A percentile compares a stretch with the other conserved stretches of the same genome.
phyloP scores from a whole-genome alignment of 192 early-diverging fungal species.

The Coemansia sp. region DNA sequence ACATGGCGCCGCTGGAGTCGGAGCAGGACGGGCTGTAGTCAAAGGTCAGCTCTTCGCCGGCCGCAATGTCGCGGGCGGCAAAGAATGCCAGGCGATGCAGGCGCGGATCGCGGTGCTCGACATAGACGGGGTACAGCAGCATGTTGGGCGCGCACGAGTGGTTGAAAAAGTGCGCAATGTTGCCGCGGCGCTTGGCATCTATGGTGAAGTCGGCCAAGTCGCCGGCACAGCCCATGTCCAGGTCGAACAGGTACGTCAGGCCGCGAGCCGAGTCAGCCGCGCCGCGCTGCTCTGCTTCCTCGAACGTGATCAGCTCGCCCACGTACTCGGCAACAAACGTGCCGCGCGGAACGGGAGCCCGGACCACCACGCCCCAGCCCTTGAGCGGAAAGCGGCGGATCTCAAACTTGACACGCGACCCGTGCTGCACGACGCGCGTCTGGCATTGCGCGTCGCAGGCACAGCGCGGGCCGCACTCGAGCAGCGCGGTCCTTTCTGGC shows the following conservation, averaged over 20 bases:
- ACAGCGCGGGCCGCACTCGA: constrained; percentile 47
- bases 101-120: constrained; percentile 81
- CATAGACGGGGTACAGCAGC: constrained; percentile 40
- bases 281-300: constrained; percentile 72
- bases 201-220: constrained; percentile 94
- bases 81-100: constrained; percentile 90
- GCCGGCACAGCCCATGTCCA: constrained; percentile 70
- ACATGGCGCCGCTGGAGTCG: constrained; percentile 7
- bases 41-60: constrained; percentile 88
- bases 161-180: constrained; percentile 96
- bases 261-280: constrained; percentile 19
- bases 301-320: constrained; percentile 85
- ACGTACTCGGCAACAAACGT: constrained; percentile 95
- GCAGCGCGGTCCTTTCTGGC: constrained; percentile 7
- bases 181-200: constrained; percentile 88
- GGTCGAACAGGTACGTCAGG: constrained; percentile 66
- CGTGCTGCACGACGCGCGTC: constrained; percentile 48
- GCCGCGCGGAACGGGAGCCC: constrained; percentile 35
- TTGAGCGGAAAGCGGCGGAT: constrained; percentile 39
- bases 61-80: constrained; percentile 66
- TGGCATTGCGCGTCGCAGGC: constrained; percentile 30
- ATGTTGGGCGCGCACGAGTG: constrained; percentile 96
- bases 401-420: constrained; percentile 30
- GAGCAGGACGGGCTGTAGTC: constrained; percentile 88
- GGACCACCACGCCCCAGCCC: constrained; percentile 52